phyloP scores from a whole-genome alignment of 129 eudicot genomes.

The Pittosporum tobira region DNA sequence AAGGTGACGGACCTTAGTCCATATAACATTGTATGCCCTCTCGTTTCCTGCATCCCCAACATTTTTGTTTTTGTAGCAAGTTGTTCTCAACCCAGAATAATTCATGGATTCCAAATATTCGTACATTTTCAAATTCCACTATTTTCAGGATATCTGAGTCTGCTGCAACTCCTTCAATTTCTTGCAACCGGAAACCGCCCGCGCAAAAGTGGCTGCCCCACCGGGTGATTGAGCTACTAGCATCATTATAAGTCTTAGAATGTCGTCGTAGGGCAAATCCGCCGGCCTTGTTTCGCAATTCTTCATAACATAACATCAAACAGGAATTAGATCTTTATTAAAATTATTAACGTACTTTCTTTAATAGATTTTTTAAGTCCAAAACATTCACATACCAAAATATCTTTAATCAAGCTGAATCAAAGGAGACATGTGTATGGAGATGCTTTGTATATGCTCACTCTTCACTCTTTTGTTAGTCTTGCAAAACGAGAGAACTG shows the following conservation, averaged over 20 bases:
- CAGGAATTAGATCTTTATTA: too few species aligned
- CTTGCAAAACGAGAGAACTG: too few species aligned
- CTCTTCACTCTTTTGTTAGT: too few species aligned
- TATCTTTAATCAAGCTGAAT: too few species aligned
- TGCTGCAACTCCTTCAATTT: background rate
- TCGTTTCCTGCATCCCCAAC: background rate
- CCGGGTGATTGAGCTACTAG: background rate
- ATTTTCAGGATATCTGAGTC: background rate
- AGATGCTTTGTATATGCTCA: too few species aligned
- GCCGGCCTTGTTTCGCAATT: background rate
- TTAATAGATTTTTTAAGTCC: too few species aligned
- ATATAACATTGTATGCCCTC: background rate
- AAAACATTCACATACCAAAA: too few species aligned
- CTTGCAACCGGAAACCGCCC: conserved; percentile 4
- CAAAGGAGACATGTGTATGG: too few species aligned
- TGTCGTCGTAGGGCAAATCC: background rate
- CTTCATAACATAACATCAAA: too few species aligned
- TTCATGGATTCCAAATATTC: background rate
- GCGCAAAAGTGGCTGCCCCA: background rate
- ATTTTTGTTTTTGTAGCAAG: background rate
- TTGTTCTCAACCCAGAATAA: background rate
- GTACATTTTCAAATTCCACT: background rate
- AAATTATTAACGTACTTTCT: too few species aligned
- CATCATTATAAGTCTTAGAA: conserved; percentile 1
- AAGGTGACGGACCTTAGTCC: background rate